Conservation (phyloP, 371 early-diverging fungal species). For the Mortierella sp. region DNA sequence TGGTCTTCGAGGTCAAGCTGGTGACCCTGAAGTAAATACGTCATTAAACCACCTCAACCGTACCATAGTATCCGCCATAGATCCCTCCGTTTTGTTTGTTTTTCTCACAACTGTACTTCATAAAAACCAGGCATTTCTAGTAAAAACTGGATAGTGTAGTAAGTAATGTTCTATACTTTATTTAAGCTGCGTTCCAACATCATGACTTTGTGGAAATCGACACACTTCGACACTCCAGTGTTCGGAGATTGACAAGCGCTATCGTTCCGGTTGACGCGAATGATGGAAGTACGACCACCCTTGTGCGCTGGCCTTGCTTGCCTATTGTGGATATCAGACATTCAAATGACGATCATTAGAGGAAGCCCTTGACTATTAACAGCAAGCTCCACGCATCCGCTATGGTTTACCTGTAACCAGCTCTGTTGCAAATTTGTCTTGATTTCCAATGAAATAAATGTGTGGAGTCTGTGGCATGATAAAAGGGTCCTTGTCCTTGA, state of each 20-base stretch:
- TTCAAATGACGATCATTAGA: neutral
- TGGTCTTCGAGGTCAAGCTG: constrained; percentile 88
- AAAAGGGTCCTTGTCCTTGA: constrained; percentile 86
- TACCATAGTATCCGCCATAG: neutral
- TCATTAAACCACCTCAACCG: neutral
- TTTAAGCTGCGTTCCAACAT: too few species aligned
- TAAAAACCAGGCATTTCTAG: too few species aligned
- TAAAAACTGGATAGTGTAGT: too few species aligned
- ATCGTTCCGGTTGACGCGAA: constrained; percentile 71
- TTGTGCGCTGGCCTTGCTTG: constrained; percentile 61
- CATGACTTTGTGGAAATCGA: constrained; percentile 36
- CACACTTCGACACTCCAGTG: constrained; percentile 70
- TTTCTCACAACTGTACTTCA: neutral
- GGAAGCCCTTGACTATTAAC: too few species aligned
- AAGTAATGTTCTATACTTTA: neutral
- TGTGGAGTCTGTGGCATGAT: constrained; percentile 79
- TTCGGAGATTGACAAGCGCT: constrained; percentile 71
- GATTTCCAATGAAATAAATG: constrained; percentile 93
- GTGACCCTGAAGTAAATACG: constrained; percentile 50
- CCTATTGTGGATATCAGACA: constrained; percentile 35
- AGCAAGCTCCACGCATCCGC: too few species aligned
- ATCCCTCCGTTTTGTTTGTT: neutral
- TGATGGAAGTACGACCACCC: constrained; percentile 75
- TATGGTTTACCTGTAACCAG: constrained; percentile 68
- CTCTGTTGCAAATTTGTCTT: constrained; percentile 76